Percentiles rank a stretch among this genome's conserved stretches.
Conservation (phyloP, 768 basidiomycete species). For the Suillus alpinus region DNA sequence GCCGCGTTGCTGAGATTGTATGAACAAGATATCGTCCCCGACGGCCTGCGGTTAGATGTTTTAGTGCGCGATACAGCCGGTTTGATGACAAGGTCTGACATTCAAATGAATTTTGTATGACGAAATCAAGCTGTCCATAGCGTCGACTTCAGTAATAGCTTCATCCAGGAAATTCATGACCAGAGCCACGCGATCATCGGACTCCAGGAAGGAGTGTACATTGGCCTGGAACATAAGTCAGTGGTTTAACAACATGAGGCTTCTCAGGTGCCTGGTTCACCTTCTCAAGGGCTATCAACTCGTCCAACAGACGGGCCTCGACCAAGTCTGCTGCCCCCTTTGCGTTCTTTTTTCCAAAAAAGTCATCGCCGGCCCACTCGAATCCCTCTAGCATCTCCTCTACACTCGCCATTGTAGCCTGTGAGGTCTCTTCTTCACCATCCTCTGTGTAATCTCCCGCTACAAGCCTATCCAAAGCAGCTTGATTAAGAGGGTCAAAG, state of each 20-base stretch:
- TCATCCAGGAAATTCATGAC: slow-evolving; percentile 90
- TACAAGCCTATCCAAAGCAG: slow-evolving; percentile 66
- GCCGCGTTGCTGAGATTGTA: slow-evolving; percentile 95
- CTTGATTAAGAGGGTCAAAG: slow-evolving; percentile 79
- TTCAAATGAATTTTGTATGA: slow-evolving; percentile 97
- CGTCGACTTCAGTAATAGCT: slow-evolving; percentile 83
- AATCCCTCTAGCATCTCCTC: slow-evolving; percentile 99
- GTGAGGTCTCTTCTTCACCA: slow-evolving; percentile 69
- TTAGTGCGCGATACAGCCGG: slow-evolving; percentile 8
- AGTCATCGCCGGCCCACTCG: slow-evolving; percentile 88
- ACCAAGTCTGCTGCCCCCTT: slow-evolving; percentile 86
- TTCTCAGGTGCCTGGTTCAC: slow-evolving; percentile 37
- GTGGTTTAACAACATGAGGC: slow-evolving; percentile 1
- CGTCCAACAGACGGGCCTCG: slow-evolving; percentile 84
- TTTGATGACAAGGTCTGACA: slow-evolving; percentile 43
- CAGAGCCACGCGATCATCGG: slow-evolving; percentile 83
- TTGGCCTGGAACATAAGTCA: slow-evolving; percentile 63
- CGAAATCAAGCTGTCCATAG: slow-evolving; percentile 83
- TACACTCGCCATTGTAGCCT: slow-evolving; percentile 85
- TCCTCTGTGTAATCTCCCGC: slow-evolving; percentile 41
- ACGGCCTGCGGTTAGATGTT: slow-evolving; percentile 61
- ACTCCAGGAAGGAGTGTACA: slow-evolving; percentile 95
- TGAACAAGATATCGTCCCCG: slow-evolving; percentile 90
- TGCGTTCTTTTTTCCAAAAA: slow-evolving; percentile 61
- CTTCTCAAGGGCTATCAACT: slow-evolving; percentile 91